Conservation (phyloP, 257 asterid species). For the Fraxinus excelsior region DNA sequence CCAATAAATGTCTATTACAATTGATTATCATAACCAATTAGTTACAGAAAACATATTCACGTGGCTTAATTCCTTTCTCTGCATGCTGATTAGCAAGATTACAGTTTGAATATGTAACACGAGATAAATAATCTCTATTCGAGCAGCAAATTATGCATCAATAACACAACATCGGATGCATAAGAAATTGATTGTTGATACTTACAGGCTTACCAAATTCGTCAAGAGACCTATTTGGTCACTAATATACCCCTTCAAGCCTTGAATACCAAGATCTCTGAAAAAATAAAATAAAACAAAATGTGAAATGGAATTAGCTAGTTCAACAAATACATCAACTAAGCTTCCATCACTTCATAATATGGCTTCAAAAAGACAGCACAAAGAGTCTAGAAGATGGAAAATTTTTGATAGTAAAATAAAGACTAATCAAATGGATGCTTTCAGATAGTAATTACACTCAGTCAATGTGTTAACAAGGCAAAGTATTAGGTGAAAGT, state of each 20-base stretch:
- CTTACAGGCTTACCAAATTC: conserved; percentile 95
- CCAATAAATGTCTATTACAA: neutral
- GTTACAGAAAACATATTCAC: neutral
- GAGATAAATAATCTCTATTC: neutral
- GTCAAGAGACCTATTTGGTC: conserved; percentile 70
- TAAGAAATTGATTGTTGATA: conserved; percentile 38
- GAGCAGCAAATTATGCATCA: conserved; percentile 19
- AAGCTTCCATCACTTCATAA: neutral
- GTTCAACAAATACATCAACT: neutral
- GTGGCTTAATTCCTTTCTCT: conserved; percentile 8
- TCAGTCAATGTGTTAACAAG: neutral
- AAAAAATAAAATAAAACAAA: conserved; percentile 16
- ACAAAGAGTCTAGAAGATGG: neutral
- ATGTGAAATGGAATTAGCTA: neutral
- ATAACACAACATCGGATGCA: neutral
- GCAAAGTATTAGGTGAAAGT: neutral
- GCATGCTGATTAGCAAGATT: neutral
- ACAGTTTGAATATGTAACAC: neutral
- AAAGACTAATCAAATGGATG: neutral
- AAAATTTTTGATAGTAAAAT: neutral
- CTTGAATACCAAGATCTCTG: conserved; percentile 96
- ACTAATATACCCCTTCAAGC: conserved; percentile 80
- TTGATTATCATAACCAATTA: neutral
- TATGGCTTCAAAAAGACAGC: neutral
- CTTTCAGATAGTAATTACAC: conserved; percentile 1